phyloP scores from a whole-genome alignment of 1,284 basidiomycete species.

The Pascua guehoae region DNA sequence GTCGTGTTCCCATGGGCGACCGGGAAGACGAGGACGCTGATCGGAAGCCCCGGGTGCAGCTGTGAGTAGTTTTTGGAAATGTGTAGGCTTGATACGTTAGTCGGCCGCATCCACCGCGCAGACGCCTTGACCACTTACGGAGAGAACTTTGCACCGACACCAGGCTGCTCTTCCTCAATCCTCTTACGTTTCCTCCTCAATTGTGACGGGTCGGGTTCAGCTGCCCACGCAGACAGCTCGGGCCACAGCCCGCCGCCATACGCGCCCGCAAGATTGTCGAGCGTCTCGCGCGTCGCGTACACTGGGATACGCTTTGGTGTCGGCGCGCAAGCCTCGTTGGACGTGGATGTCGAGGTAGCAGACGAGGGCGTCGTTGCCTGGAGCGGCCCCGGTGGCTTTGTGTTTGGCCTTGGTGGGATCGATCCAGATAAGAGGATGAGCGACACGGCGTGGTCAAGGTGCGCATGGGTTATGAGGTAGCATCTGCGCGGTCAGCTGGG shows the following conservation, averaged over 20 bases:
- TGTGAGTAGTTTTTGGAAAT: slow-evolving; percentile 15
- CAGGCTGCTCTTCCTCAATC: slow-evolving; percentile 14
- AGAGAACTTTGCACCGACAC: slow-evolving; percentile 28
- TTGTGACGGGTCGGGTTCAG: slow-evolving; percentile 5
- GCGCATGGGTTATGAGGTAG: slow-evolving; percentile 49
- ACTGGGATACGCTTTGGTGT: slow-evolving; percentile 30
- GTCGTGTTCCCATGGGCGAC: slow-evolving; percentile 44
- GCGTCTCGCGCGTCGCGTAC: slow-evolving; percentile 35
- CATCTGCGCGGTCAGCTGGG: slow-evolving; percentile 25
- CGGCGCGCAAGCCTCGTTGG: slow-evolving; percentile 1
- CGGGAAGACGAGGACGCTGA: slow-evolving; percentile 39
- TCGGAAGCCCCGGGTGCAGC: slow-evolving; percentile 32
- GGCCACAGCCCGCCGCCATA: slow-evolving; percentile 48
- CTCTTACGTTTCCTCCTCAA: slow-evolving; percentile 6
- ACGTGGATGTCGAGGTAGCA: neutral
- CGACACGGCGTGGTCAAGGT: slow-evolving; percentile 45
- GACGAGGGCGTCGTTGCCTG: neutral
- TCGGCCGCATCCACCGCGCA: neutral
- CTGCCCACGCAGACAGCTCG: slow-evolving; percentile 43
- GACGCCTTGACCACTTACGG: slow-evolving; percentile 24
- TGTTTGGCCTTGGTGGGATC: slow-evolving; percentile 18
- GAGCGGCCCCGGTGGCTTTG: neutral
- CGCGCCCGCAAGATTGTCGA: slow-evolving; percentile 36
- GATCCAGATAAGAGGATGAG: slow-evolving; percentile 47
- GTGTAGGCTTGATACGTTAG: neutral